A percentile compares a stretch with the other conserved stretches of the same genome.
Evolutionary conservation across 805 yeast species (phyloP).

Genomic region (Wickerhamiella azymoides): DNA sequence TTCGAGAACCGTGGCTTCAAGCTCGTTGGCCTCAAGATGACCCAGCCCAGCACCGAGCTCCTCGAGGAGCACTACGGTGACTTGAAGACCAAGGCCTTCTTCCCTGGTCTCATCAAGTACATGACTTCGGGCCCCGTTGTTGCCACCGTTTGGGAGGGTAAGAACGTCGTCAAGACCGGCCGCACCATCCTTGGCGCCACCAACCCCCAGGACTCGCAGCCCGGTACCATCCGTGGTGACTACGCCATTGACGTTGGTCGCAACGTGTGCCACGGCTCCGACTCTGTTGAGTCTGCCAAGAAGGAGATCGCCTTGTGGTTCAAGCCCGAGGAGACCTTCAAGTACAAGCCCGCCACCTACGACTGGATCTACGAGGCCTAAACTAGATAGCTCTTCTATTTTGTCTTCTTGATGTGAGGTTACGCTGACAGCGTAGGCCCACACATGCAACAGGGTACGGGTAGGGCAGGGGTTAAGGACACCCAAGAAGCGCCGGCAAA

Average conservation of each 20-base stretch:
- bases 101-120: constrained; percentile 91
- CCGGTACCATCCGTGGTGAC: constrained; percentile 99
- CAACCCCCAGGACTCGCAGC: constrained; percentile 92
- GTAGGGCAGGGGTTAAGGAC: no score
- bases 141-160: constrained; percentile 99
- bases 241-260: constrained; percentile 97
- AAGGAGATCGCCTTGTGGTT: constrained; percentile 96
- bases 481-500: no score
- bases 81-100: constrained; percentile 91
- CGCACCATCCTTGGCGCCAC: constrained; percentile 97
- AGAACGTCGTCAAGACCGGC: constrained; percentile 98
- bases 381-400: background rate
- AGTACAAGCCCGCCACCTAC: constrained; percentile 73
- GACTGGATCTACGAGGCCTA: constrained; percentile 89
- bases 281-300: constrained; percentile 94
- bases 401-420: no score
- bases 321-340: constrained; percentile 90
- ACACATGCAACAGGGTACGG: no score
- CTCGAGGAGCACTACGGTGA: constrained; percentile 92
- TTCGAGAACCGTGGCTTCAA: constrained; percentile 97
- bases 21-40: constrained; percentile 88
- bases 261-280: constrained; percentile 98
- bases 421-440: no score
- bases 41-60: constrained; percentile 72
- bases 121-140: constrained; percentile 98